phyloP scores from a whole-genome alignment of 23 red algal genomes.

The Pyropia haitanensis region DNA sequence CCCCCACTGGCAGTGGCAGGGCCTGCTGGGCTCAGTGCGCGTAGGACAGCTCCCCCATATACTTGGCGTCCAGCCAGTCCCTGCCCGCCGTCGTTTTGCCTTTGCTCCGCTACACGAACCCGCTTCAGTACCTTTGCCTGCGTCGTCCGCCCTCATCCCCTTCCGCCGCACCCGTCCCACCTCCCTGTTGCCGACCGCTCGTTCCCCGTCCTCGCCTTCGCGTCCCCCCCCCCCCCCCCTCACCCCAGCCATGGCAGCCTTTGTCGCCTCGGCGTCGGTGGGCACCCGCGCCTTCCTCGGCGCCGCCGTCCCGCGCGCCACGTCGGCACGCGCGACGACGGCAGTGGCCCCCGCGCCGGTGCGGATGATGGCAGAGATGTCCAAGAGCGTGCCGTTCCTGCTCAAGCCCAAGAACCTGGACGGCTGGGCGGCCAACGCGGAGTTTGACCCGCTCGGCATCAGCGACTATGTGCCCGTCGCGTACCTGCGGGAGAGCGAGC shows the following conservation, averaged over 20 bases:
- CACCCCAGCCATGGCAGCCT: slow-evolving; percentile 25
- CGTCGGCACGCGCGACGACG: slow-evolving; percentile 9
- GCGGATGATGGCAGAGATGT: slow-evolving; percentile 32
- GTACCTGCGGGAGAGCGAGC: slow-evolving; percentile 79
- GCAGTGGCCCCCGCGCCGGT: neutral
- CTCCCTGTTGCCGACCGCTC: neutral
- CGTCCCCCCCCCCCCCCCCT: neutral
- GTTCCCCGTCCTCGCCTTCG: no score
- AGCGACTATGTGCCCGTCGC: slow-evolving; percentile 62
- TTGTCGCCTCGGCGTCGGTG: slow-evolving; percentile 25
- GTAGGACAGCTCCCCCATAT: no score
- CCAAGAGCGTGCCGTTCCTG: slow-evolving; percentile 89
- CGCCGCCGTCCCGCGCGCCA: neutral
- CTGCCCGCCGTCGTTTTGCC: no score
- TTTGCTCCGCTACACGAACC: no score
- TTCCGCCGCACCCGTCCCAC: neutral
- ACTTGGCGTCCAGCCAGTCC: no score
- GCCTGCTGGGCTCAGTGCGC: no score
- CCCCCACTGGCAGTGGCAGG: no score
- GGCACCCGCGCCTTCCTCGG: slow-evolving; percentile 3
- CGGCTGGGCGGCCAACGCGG: slow-evolving; percentile 64
- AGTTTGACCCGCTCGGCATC: slow-evolving; percentile 95
- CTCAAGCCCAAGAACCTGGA: slow-evolving; percentile 83
- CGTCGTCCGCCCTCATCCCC: neutral
- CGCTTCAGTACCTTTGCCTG: no score